Conservation (phyloP, 352 stramenopile species). For the Globisporangium emineosum region DNA sequence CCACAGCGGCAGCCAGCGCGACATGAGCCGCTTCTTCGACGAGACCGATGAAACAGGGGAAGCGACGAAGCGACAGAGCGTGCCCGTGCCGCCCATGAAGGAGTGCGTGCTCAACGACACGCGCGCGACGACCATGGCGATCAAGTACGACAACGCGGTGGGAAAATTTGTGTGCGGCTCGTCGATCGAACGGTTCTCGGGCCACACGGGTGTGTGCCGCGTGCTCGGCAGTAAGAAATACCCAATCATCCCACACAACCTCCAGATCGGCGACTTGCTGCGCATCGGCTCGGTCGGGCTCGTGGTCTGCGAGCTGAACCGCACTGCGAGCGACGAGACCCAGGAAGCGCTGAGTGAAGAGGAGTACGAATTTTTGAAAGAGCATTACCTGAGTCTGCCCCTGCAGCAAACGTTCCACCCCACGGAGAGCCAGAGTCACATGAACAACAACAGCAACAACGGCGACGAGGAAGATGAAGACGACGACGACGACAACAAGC, state of each 20-base stretch:
- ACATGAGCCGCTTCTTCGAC: conserved; percentile 14
- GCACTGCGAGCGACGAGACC: conserved; percentile 57
- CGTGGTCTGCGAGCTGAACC: conserved; percentile 90
- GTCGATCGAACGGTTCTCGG: conserved; percentile 89
- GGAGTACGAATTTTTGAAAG: conserved; percentile 86
- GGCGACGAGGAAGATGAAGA: conserved; percentile 31
- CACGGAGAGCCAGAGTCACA: conserved; percentile 25
- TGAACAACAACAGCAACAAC: conserved; percentile 29
- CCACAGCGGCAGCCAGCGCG: conserved; percentile 11
- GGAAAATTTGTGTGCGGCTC: conserved; percentile 82
- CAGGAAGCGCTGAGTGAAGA: conserved; percentile 77
- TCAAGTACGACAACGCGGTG: conserved; percentile 64
- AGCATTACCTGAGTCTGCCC: conserved; percentile 82
- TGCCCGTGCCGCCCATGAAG: conserved; percentile 49
- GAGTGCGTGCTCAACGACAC: conserved; percentile 84
- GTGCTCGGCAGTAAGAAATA: conserved; percentile 89
- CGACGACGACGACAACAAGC: conserved; percentile 25
- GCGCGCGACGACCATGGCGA: conserved; percentile 65
- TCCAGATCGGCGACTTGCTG: conserved; percentile 82
- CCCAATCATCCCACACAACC: conserved; percentile 64
- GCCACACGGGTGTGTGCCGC: conserved; percentile 88
- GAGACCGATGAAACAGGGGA: neutral
- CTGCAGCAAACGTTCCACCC: conserved; percentile 82
- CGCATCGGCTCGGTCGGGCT: conserved; percentile 89
- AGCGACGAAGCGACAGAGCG: neutral